Conservation (phyloP, 106 monocot species). For the Platanthera zijinensis region DNA sequence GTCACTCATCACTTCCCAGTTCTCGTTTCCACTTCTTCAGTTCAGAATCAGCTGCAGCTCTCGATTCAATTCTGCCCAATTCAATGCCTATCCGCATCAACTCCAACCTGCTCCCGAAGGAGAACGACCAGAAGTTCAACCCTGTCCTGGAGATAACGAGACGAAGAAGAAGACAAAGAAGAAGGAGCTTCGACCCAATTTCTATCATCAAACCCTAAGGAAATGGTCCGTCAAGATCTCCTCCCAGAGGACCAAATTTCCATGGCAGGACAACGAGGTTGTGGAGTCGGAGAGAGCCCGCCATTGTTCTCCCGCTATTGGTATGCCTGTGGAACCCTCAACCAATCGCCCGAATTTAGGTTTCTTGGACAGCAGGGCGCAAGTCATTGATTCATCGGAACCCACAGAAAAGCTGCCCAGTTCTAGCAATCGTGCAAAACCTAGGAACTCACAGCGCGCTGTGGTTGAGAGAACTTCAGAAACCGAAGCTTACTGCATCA, state of each 20-base stretch:
- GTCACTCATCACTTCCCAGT: not conserved
- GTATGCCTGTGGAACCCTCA: not conserved
- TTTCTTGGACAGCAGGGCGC: not conserved
- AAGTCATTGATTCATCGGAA: constrained; percentile 10
- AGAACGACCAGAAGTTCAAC: constrained; percentile 8
- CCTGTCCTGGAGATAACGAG: not conserved
- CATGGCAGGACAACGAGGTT: constrained; percentile 39
- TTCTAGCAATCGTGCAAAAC: not conserved
- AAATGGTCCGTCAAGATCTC: constrained; percentile 51
- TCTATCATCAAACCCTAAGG: constrained; percentile 46
- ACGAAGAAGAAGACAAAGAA: constrained; percentile 22
- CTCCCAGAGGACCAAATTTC: constrained; percentile 47
- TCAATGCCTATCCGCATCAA: constrained; percentile 1
- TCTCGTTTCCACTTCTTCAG: constrained; percentile 7
- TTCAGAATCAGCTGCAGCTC: not conserved
- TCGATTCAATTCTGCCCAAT: not conserved
- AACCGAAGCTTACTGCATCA: not conserved
- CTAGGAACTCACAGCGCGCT: not conserved
- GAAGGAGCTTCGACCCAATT: constrained; percentile 41
- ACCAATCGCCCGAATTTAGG: not conserved
- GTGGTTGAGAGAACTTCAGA: not conserved
- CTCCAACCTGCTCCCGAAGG: constrained; percentile 8
- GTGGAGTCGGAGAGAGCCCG: not conserved
- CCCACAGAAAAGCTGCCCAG: constrained; percentile 4
- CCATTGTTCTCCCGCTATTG: not conserved